A percentile compares a stretch with the other conserved stretches of the same genome.
These are phyloP conservation scores for Torulaspora microellipsoides DNA, from an alignment of 805 yeast genomes.

Conservation along the genomic window DNA sequence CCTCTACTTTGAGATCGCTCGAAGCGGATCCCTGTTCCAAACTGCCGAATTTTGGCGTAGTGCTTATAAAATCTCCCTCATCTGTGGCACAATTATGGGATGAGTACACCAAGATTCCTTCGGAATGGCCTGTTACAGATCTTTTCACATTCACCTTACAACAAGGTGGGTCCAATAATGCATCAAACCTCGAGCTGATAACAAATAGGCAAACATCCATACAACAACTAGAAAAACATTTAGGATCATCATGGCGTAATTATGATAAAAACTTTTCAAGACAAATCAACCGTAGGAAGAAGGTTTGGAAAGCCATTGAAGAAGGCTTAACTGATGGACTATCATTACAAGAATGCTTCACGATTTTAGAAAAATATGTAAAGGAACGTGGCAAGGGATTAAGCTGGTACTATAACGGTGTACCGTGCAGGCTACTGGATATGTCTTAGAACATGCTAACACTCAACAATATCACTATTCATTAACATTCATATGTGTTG, in stretches of 20 bases:
- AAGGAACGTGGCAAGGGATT: conserved; percentile 24
- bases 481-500: too few relatives aligned
- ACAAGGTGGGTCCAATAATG: conserved; percentile 12
- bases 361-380: conserved; percentile 22
- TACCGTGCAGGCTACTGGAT: conserved; percentile 25
- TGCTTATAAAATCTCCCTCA: conserved; percentile 29
- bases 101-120: conserved; percentile 28
- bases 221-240: conserved; percentile 21
- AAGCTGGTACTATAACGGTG: conserved; percentile 31
- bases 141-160: conserved; percentile 18
- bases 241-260: conserved; percentile 31
- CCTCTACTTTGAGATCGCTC: background rate
- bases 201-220: conserved; percentile 24
- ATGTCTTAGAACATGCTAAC: conserved; percentile 2
- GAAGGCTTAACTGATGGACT: conserved; percentile 26
- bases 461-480: background rate
- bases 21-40: conserved; percentile 23
- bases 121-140: conserved; percentile 26
- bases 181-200: conserved; percentile 14
- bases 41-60: conserved; percentile 28
- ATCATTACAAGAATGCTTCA: conserved; percentile 21
- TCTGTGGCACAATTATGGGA: conserved; percentile 30
- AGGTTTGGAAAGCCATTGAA: conserved; percentile 31
- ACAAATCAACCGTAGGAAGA: conserved; percentile 32
- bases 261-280: conserved; percentile 31